Conservation (phyloP, 2,329 filamentous ascomycete species). For the Sarocladiaceae sp. region DNA sequence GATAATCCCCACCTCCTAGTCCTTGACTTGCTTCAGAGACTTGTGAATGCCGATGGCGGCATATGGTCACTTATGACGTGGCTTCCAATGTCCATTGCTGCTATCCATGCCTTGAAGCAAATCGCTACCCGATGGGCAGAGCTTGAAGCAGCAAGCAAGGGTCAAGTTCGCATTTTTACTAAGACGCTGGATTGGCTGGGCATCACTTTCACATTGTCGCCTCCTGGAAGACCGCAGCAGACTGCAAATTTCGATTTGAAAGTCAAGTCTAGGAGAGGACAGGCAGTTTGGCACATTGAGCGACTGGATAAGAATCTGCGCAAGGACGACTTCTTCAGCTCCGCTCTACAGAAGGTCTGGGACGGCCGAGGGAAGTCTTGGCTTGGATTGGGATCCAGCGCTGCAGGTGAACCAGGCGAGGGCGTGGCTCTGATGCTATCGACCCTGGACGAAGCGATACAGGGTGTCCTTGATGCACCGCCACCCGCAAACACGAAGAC, state of each 20-base stretch:
- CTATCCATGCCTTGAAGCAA: conserved; percentile 57
- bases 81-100: conserved; percentile 57
- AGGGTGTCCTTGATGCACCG: conserved; percentile 19
- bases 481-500: neutral
- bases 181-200: conserved; percentile 54
- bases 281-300: conserved; percentile 48
- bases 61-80: conserved; percentile 51
- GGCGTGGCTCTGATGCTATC: conserved; percentile 43
- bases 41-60: conserved; percentile 51
- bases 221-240: conserved; percentile 14
- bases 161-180: conserved; percentile 46
- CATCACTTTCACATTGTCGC: conserved; percentile 46
- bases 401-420: conserved; percentile 35
- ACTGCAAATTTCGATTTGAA: conserved; percentile 42
- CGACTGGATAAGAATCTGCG: conserved; percentile 19
- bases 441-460: conserved; percentile 43
- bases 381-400: conserved; percentile 43
- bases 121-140: conserved; percentile 54
- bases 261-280: conserved; percentile 47
- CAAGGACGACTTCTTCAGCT: conserved; percentile 10
- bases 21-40: conserved; percentile 50
- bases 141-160: conserved; percentile 36
- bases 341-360: conserved; percentile 11
- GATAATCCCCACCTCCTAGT: conserved; percentile 66
- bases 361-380: conserved; percentile 37